These are phyloP conservation scores for Aspergillus alliaceus DNA, from an alignment of 2,329 filamentous ascomycete species.

Conservation along the genomic window DNA sequence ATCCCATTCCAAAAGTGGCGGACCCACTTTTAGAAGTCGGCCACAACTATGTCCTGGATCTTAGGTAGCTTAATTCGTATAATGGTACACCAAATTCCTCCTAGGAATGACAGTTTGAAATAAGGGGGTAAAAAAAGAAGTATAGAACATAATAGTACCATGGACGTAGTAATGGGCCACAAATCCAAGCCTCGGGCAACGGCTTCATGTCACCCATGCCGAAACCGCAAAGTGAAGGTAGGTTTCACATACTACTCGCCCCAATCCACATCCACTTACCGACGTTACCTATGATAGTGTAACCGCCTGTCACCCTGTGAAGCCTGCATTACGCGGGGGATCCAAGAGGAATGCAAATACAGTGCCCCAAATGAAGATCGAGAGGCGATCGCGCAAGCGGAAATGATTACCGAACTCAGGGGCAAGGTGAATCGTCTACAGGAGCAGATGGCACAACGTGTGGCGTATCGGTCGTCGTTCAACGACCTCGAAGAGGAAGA, in stretches of 20 bases:
- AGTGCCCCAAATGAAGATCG: slow-evolving; percentile 13
- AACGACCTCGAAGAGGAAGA: background rate
- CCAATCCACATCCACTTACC: background rate
- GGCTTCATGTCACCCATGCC: slow-evolving; percentile 16
- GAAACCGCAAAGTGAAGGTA: slow-evolving; percentile 17
- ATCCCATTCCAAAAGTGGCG: too few species aligned
- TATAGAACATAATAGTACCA: background rate
- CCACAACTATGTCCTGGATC: too few species aligned
- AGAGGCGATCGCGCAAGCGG: slow-evolving; percentile 18
- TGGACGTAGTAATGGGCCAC: background rate
- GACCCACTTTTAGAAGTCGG: too few species aligned
- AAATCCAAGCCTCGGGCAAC: slow-evolving; percentile 16
- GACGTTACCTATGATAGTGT: slow-evolving; percentile 7
- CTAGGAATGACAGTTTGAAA: too few species aligned
- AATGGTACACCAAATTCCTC: too few species aligned
- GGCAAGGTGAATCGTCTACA: slow-evolving; percentile 8
- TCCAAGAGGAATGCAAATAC: slow-evolving; percentile 16
- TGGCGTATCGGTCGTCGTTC: background rate
- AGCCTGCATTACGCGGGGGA: slow-evolving; percentile 15
- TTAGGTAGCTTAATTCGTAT: too few species aligned
- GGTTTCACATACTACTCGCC: background rate
- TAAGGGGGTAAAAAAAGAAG: too few species aligned
- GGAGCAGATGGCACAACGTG: background rate
- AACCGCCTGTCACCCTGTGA: slow-evolving; percentile 17
- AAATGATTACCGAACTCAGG: slow-evolving; percentile 16